Evolutionary conservation across 768 basidiomycete species (phyloP).

Genomic region (Coprinellus micaceus): DNA sequence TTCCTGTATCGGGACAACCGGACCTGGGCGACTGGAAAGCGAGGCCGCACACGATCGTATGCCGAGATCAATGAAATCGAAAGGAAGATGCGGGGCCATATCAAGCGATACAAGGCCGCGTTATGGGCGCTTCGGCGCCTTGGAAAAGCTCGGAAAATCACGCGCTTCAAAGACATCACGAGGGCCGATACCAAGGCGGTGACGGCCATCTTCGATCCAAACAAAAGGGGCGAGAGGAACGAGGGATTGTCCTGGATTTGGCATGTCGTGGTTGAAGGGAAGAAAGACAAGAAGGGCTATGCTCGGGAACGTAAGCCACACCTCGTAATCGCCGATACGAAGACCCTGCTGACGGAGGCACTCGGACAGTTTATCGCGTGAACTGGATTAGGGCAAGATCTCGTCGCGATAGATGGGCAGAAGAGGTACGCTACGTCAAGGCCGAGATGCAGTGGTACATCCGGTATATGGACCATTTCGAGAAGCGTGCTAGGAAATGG

Average conservation of each 20-base stretch:
- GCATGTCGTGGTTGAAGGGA: background rate
- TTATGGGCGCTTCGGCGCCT: background rate
- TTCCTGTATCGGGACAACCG: background rate
- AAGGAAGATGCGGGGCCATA: background rate
- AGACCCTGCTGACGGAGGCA: too few relatives aligned
- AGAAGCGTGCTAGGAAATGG: background rate
- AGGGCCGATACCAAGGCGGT: constrained; percentile 1
- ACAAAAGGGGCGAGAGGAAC: background rate
- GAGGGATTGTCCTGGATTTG: background rate
- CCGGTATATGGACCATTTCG: background rate
- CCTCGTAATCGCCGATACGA: too few relatives aligned
- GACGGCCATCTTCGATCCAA: constrained; percentile 1
- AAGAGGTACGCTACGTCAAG: background rate
- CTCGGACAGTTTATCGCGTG: background rate
- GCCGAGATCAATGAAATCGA: background rate
- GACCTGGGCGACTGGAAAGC: background rate
- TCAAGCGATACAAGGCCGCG: background rate
- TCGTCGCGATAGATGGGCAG: background rate
- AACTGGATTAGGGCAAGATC: constrained; percentile 2
- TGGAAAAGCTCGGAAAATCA: background rate
- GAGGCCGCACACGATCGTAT: background rate
- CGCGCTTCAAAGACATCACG: background rate
- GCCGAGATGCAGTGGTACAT: constrained; percentile 1
- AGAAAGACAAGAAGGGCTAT: background rate
- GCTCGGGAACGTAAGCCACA: background rate